Evolutionary conservation across 176 grass and related monocot genomes (phyloP).

Genomic region (Saccharum spontaneum): DNA sequence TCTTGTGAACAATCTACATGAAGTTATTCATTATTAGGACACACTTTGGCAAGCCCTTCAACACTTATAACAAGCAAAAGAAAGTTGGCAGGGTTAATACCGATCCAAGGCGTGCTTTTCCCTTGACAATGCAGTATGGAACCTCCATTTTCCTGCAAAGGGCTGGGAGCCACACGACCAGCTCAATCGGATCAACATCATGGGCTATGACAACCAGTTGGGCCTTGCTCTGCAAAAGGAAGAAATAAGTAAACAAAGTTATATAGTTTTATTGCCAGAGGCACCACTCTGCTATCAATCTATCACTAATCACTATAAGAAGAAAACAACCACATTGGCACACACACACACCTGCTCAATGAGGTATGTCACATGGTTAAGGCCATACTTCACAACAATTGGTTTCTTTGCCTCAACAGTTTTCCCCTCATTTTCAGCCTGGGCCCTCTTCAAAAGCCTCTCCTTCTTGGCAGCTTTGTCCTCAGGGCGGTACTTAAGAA

Average conservation of each 20-base stretch:
- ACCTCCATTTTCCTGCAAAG: constrained; percentile 75
- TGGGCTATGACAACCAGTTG: constrained; percentile 61
- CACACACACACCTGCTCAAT: constrained; percentile 46
- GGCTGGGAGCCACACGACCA: constrained; percentile 64
- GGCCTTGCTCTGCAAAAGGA: constrained; percentile 49
- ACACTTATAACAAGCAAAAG: neutral
- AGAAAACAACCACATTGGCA: neutral
- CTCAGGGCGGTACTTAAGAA: constrained; percentile 62
- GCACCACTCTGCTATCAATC: neutral
- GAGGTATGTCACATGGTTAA: constrained; percentile 73
- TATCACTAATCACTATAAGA: neutral
- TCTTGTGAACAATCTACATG: constrained; percentile 55
- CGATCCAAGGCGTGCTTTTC: constrained; percentile 66
- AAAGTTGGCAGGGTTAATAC: neutral
- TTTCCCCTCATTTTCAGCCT: constrained; percentile 58
- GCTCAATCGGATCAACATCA: constrained; percentile 74
- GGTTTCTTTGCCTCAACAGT: constrained; percentile 64
- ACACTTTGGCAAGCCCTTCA: too few species aligned
- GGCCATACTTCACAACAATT: constrained; percentile 68
- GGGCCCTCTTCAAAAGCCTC: constrained; percentile 56
- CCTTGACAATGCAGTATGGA: constrained; percentile 70
- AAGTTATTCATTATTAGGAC: constrained; percentile 1
- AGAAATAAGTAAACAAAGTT: neutral
- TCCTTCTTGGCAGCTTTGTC: constrained; percentile 72
- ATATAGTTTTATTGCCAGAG: neutral